phyloP scores from a whole-genome alignment of 2,329 filamentous ascomycete species.

The Neospermospora avenae region DNA sequence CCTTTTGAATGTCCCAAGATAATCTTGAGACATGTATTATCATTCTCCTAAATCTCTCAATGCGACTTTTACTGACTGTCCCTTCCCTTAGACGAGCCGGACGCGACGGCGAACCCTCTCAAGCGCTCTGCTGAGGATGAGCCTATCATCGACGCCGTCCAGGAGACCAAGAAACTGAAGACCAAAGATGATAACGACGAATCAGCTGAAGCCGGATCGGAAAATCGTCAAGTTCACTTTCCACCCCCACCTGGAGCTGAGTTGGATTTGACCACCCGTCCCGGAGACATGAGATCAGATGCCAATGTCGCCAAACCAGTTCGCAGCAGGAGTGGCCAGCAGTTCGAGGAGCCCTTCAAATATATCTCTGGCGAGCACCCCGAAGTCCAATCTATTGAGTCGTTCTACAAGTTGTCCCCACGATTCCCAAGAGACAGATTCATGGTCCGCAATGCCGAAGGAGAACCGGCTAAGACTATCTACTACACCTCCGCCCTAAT shows the following conservation, averaged over 20 bases:
- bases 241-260: conserved; percentile 35
- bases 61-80: too few species aligned
- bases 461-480: conserved; percentile 86
- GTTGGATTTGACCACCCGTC: conserved; percentile 29
- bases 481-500: conserved; percentile 90
- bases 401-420: conserved; percentile 80
- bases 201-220: conserved; percentile 22
- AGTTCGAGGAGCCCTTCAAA: conserved; percentile 89
- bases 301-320: conserved; percentile 16
- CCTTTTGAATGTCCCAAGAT: too few species aligned
- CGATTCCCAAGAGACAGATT: conserved; percentile 89
- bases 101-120: conserved; percentile 29
- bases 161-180: conserved; percentile 46
- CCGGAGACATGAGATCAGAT: conserved; percentile 25
- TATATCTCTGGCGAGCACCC: conserved; percentile 73
- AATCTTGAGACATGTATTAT: too few species aligned
- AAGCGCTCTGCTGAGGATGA: conserved; percentile 37
- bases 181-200: conserved; percentile 36
- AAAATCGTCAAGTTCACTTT: conserved; percentile 35
- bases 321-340: conserved; percentile 42
- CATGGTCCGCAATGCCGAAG: conserved; percentile 91
- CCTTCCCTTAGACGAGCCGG: too few species aligned
- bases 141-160: conserved; percentile 22
- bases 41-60: too few species aligned
- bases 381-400: conserved; percentile 72